Evolutionary conservation across 2,329 filamentous ascomycete species (phyloP).

Genomic region (Passalora sequoiae): DNA sequence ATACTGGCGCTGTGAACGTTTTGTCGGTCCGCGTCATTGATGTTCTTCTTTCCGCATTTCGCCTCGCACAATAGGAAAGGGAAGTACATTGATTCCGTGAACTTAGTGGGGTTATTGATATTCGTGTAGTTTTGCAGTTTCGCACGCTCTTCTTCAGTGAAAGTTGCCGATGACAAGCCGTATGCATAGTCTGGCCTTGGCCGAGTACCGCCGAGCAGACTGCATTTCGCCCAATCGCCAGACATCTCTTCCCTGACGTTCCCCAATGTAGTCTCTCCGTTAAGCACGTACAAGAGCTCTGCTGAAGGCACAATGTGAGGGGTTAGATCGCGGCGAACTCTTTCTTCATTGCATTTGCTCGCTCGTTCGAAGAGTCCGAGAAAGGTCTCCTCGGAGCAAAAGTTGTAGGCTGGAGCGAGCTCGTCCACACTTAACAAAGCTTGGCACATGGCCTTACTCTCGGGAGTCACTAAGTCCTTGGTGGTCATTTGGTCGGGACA

Average conservation of each 20-base stretch:
- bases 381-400: conserved; percentile 3
- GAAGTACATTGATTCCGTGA: conserved; percentile 14
- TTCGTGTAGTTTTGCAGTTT: conserved; percentile 11
- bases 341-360: conserved; percentile 3
- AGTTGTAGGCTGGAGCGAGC: conserved; percentile 3
- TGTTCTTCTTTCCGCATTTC: conserved; percentile 10
- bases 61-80: conserved; percentile 17
- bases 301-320: conserved; percentile 6
- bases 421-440: conserved; percentile 1
- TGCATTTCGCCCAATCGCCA: conserved; percentile 14
- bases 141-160: conserved; percentile 11
- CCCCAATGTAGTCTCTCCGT: conserved; percentile 3
- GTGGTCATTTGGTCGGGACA: background rate
- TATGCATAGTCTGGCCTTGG: conserved; percentile 14
- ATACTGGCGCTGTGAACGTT: conserved; percentile 20
- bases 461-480: background rate
- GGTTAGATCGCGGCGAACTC: conserved; percentile 6
- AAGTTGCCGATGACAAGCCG: conserved; percentile 9
- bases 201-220: conserved; percentile 7
- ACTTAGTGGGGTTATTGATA: conserved; percentile 7
- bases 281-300: conserved; percentile 6
- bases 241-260: conserved; percentile 6
- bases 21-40: conserved; percentile 19
- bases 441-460: conserved; percentile 1
- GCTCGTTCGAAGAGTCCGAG: conserved; percentile 4